These are phyloP conservation scores for Arachis stenosperma DNA, from an alignment of 306 rosid species.

Conservation along the genomic window DNA sequence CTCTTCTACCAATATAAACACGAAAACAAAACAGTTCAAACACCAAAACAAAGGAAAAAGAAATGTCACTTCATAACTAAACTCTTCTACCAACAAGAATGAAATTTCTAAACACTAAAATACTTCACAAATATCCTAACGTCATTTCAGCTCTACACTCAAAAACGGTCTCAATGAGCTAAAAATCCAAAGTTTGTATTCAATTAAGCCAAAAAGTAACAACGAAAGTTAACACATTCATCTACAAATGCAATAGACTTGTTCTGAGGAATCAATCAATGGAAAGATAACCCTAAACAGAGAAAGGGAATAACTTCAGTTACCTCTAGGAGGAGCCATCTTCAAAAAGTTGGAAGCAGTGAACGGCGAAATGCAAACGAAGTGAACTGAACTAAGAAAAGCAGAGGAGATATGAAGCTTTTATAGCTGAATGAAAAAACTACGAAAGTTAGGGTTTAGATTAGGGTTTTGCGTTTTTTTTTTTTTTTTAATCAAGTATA, in stretches of 20 bases:
- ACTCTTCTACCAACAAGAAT: not conserved
- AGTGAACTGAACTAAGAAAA: not conserved
- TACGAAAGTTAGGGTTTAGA: not conserved
- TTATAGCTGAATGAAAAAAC: not conserved
- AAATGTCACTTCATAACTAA: not conserved
- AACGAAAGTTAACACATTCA: not conserved
- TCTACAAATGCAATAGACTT: not conserved
- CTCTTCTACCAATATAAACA: not conserved
- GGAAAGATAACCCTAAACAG: not conserved
- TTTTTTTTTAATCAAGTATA: too few species aligned
- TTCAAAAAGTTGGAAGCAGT: not conserved
- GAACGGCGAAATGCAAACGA: not conserved
- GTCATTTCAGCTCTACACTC: not conserved
- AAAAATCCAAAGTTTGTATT: not conserved
- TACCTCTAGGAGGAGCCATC: slow-evolving; percentile 34
- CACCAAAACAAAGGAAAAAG: too few species aligned
- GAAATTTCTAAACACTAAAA: not conserved
- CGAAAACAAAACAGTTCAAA: not conserved
- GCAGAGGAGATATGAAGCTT: not conserved
- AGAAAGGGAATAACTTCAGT: not conserved
- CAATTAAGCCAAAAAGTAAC: not conserved
- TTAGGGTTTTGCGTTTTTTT: not conserved
- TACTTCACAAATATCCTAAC: not conserved
- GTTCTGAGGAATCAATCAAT: not conserved
- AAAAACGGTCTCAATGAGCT: not conserved